Evolutionary conservation across 495 filamentous ascomycete species (phyloP), one percentile per base, ranked within the genome.

Genomic region (Hypoxylon rickii): DNA sequence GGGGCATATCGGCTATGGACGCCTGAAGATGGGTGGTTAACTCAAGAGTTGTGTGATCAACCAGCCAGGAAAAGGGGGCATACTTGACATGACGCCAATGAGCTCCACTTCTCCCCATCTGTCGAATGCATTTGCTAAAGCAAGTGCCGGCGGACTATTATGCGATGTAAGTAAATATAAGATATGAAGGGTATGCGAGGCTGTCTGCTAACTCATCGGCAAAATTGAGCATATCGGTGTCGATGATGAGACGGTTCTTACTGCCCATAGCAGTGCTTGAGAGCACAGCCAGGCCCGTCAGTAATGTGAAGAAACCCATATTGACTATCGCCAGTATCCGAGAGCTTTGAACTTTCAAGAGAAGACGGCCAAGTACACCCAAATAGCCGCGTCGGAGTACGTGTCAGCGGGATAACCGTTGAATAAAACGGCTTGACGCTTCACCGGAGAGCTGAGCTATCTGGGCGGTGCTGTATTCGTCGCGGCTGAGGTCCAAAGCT

Each of bases 1-100:
- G 65, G 53, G 12, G 46, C 66, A 49, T 51, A 70, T 33, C 67
- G 67, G 36, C 66, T 69, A 21, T 57, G 51, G 18, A 66, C 56
- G 24, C 58, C 66, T 68, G 31, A 31, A 10, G 11, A 7, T 4
- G 1, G 2, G 19, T 44, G 12, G 16, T 13, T 33, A 15, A 3
- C 10, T 5, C 15, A 18, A n/a, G n/a, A n/a, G n/a, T n/a, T n/a
- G n/a, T n/a, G n/a, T n/a, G n/a, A n/a, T n/a, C n/a, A n/a, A n/a
- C n/a, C n/a, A n/a, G n/a, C n/a, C n/a, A n/a, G 34, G 13, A 7
- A 20, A 44, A 13, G 26, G 24, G 12, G 8, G 41, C 16, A 24
- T 42, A 61, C 58, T 40, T 46, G 58, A 61, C 24, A 56, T 47
- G 16, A 62, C 51, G 22, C 58, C 47, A n/a, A 56, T 56, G 8